Evolutionary conservation across 176 grass and related monocot species (phyloP).

Genomic region (Avena eriantha): DNA sequence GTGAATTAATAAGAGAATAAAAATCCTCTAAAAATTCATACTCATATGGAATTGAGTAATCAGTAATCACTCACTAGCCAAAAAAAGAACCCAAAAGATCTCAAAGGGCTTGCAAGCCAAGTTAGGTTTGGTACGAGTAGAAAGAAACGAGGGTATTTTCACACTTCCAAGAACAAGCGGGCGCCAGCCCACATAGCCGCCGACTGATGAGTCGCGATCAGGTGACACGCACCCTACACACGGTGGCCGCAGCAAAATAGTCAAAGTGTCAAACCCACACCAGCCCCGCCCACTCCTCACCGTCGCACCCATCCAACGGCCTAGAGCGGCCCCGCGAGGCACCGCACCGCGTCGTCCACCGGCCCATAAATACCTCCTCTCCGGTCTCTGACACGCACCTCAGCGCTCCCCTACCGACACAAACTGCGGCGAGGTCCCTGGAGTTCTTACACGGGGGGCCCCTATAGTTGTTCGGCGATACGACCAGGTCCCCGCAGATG

Average conservation of each 20-base stretch:
- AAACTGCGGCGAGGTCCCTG: conserved; percentile 5
- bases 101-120: neutral
- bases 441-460: neutral
- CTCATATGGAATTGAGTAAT: neutral
- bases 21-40: neutral
- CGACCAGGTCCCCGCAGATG: conserved; percentile 46
- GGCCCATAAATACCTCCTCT: conserved; percentile 48
- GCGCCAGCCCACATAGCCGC: neutral
- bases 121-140: neutral
- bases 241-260: neutral
- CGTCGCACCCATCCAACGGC: conserved; percentile 35
- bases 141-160: neutral
- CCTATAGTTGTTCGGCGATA: neutral
- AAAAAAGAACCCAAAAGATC: neutral
- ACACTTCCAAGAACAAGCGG: neutral
- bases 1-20: neutral
- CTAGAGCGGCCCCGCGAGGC: rapidly evolving
- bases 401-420: conserved; percentile 17
- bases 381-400: neutral
- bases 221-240: neutral
- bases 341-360: neutral
- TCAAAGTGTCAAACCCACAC: conserved; percentile 27
- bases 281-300: neutral
- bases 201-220: neutral
- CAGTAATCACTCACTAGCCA: neutral